Conservation (phyloP, 805 yeast genomes). For the Yueomyces sinensis region DNA sequence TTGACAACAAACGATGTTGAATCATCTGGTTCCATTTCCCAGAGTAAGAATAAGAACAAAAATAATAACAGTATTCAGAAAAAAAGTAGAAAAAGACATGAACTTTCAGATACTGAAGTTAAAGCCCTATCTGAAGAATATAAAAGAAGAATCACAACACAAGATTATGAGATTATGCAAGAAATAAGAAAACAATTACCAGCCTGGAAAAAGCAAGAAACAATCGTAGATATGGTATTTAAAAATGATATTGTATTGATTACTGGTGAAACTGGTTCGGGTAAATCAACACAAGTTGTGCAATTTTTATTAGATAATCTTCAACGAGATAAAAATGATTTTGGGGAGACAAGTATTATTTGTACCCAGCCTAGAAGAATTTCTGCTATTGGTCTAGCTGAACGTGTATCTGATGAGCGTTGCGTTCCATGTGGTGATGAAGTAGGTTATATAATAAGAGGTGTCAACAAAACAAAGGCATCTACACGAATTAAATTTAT, state of each 20-base stretch:
- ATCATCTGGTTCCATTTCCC: not conserved
- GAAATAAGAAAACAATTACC: slow-evolving; percentile 48
- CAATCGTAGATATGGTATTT: slow-evolving; percentile 43
- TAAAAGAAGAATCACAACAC: slow-evolving; percentile 18
- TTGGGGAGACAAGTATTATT: slow-evolving; percentile 40
- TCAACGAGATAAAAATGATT: slow-evolving; percentile 32
- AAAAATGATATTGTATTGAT: slow-evolving; percentile 54
- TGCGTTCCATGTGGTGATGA: slow-evolving; percentile 36
- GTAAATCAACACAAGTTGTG: slow-evolving; percentile 89
- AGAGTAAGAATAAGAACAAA: not conserved
- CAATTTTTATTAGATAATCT: slow-evolving; percentile 74
- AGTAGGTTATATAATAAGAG: slow-evolving; percentile 82
- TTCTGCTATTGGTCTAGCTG: slow-evolving; percentile 88
- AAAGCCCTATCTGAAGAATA: slow-evolving; percentile 25
- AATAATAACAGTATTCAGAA: slow-evolving; percentile 2
- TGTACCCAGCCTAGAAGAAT: slow-evolving; percentile 96
- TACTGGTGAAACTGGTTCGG: slow-evolving; percentile 97
- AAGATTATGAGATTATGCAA: slow-evolving; percentile 29
- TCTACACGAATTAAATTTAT: slow-evolving; percentile 72
- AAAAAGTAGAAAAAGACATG: slow-evolving; percentile 4
- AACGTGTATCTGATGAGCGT: slow-evolving; percentile 81
- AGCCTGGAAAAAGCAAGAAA: slow-evolving; percentile 62
- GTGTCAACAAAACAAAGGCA: slow-evolving; percentile 55
- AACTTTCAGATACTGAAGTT: slow-evolving; percentile 21
- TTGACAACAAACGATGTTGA: slow-evolving; percentile 14